phyloP scores from a whole-genome alignment of 192 early-diverging fungal genomes.

The Backusella tarrabulga region DNA sequence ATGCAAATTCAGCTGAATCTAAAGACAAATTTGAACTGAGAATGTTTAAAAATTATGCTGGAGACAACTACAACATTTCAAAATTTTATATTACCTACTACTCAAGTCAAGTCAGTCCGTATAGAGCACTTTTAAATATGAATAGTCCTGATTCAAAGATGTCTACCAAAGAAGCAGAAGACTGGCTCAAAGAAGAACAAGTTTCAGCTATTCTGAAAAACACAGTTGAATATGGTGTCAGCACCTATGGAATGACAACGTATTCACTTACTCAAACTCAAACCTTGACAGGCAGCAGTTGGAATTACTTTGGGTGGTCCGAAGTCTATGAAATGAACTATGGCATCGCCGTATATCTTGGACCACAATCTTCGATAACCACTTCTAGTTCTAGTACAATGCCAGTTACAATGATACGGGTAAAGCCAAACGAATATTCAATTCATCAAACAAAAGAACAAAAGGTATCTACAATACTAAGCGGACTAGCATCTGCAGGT shows the following conservation, averaged over 20 bases:
- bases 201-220: neutral
- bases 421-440: neutral
- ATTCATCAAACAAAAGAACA: neutral
- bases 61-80: neutral
- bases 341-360: neutral
- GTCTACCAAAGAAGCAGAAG: neutral
- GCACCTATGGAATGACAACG: neutral
- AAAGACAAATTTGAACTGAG: neutral
- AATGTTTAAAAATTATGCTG: neutral
- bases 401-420: neutral
- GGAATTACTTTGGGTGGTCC: conserved; percentile 10
- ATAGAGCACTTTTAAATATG: neutral
- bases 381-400: neutral
- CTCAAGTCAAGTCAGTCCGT: neutral
- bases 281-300: neutral
- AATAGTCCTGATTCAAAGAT: neutral
- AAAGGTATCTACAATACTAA: neutral
- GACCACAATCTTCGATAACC: neutral
- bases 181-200: neutral
- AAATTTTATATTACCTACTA: conserved; percentile 9
- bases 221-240: neutral
- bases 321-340: neutral
- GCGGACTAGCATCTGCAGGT: conserved; percentile 12
- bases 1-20: neutral
- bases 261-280: neutral